phyloP scores from a whole-genome alignment of 805 yeast species.

The Candida qinlingensis region DNA sequence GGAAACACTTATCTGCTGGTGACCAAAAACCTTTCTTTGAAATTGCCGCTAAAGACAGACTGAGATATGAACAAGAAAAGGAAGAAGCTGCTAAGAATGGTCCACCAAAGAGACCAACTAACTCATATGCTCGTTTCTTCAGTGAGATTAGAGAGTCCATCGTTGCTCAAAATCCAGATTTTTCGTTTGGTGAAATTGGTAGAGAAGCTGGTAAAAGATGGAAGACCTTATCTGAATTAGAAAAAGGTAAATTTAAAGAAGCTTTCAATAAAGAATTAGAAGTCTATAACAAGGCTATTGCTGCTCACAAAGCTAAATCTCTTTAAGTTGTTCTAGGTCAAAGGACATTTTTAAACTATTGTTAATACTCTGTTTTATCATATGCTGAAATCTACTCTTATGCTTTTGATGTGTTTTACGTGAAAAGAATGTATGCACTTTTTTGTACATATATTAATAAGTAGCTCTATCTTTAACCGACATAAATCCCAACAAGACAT shows the following conservation, averaged over 20 bases:
- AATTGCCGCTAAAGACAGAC: slow-evolving; percentile 11
- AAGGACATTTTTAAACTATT: too few relatives aligned
- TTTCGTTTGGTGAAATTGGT: slow-evolving; percentile 27
- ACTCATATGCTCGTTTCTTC: slow-evolving; percentile 14
- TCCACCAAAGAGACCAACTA: slow-evolving; percentile 23
- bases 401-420: too few relatives aligned
- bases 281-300: slow-evolving; percentile 31
- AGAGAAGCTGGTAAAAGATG: slow-evolving; percentile 86
- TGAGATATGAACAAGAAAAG: slow-evolving; percentile 13
- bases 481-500: slow-evolving; percentile 62
- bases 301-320: not conserved
- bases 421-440: too few relatives aligned
- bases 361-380: too few relatives aligned
- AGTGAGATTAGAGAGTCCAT: slow-evolving; percentile 10
- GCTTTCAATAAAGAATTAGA: slow-evolving; percentile 24
- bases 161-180: slow-evolving; percentile 13
- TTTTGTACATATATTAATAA: not conserved
- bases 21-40: slow-evolving; percentile 11
- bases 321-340: not conserved
- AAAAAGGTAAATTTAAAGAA: slow-evolving; percentile 46
- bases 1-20: slow-evolving; percentile 11
- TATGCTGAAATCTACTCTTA: too few relatives aligned
- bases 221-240: slow-evolving; percentile 72
- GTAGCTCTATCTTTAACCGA: slow-evolving; percentile 6
- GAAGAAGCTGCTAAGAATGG: slow-evolving; percentile 10